phyloP scores from a whole-genome alignment of 2,329 filamentous ascomycete genomes.

The Verticillium klebahnii region DNA sequence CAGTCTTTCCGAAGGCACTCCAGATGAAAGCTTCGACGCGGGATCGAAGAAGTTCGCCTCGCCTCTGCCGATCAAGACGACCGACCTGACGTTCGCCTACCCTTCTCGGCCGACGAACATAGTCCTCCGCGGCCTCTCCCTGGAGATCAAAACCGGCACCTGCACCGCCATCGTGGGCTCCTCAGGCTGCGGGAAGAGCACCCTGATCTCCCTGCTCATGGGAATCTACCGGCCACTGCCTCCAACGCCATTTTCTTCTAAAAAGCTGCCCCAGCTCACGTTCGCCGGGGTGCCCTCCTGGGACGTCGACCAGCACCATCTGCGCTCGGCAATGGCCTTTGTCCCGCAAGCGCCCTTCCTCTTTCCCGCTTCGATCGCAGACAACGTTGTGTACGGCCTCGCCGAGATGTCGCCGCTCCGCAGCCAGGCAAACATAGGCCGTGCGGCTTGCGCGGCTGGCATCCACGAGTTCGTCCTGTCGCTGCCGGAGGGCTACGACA shows the following conservation, averaged over 20 bases:
- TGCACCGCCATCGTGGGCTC: slow-evolving; percentile 76
- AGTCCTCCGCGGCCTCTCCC: slow-evolving; percentile 61
- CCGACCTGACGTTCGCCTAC: slow-evolving; percentile 66
- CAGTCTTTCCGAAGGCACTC: slow-evolving; percentile 47
- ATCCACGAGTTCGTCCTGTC: slow-evolving; percentile 74
- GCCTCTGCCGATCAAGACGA: slow-evolving; percentile 40
- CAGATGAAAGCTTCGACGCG: slow-evolving; percentile 32
- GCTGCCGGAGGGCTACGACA: slow-evolving; percentile 56
- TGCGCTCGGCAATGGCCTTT: slow-evolving; percentile 60
- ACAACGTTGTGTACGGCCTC: slow-evolving; percentile 82
- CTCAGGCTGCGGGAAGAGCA: slow-evolving; percentile 91
- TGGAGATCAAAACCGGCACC: slow-evolving; percentile 58
- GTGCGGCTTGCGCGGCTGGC: slow-evolving; percentile 53
- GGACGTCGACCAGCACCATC: slow-evolving; percentile 52
- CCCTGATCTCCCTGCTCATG: slow-evolving; percentile 69
- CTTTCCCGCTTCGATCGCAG: slow-evolving; percentile 71
- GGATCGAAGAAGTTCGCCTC: slow-evolving; percentile 12
- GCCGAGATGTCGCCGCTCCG: slow-evolving; percentile 46
- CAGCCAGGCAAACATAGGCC: slow-evolving; percentile 36
- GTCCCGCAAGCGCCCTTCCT: slow-evolving; percentile 69
- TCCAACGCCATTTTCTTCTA: background rate
- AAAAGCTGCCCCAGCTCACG: slow-evolving; percentile 36
- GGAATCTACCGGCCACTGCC: slow-evolving; percentile 55
- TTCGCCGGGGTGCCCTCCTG: slow-evolving; percentile 55
- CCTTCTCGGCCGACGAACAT: slow-evolving; percentile 46